phyloP scores from a whole-genome alignment of 2,329 filamentous ascomycete genomes.

The Tolypocladium inflatum region DNA sequence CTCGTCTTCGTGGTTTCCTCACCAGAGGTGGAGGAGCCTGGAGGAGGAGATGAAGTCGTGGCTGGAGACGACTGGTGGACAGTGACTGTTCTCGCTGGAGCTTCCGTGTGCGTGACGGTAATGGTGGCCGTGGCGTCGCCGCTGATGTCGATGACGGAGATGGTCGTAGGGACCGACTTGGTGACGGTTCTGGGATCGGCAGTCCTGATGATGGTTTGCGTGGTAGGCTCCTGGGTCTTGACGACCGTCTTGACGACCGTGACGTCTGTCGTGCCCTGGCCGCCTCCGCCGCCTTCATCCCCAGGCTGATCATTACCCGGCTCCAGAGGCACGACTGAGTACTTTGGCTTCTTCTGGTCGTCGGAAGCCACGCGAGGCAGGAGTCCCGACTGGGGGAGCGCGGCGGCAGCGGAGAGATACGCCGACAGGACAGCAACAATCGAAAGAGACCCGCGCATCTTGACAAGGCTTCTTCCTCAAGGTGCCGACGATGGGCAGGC shows the following conservation, averaged over 20 bases:
- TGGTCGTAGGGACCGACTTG: constrained; percentile 17
- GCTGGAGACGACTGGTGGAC: background rate
- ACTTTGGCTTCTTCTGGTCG: constrained; percentile 17
- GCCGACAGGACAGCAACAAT: constrained; percentile 20
- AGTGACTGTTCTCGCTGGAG: background rate
- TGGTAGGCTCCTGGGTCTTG: constrained; percentile 16
- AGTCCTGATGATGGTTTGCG: constrained; percentile 16
- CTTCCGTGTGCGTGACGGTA: constrained; percentile 14
- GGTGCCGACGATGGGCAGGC: background rate
- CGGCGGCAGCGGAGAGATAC: constrained; percentile 13
- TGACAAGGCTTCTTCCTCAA: constrained; percentile 9
- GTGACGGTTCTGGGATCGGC: constrained; percentile 17
- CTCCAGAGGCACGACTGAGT: constrained; percentile 30
- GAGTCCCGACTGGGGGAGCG: constrained; percentile 17
- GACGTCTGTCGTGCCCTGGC: constrained; percentile 12
- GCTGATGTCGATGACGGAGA: constrained; percentile 20
- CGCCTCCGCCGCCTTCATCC: constrained; percentile 2
- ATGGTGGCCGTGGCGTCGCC: constrained; percentile 14
- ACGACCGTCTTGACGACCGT: constrained; percentile 25
- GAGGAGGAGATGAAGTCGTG: constrained; percentile 2
- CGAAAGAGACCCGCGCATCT: constrained; percentile 20
- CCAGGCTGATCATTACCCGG: constrained; percentile 16
- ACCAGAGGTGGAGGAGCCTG: background rate
- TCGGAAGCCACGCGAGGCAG: constrained; percentile 11
- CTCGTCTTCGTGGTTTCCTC: background rate